Base-by-base conservation (phyloP, 768 basidiomycete species). In the Royoungia palumana region DNA sequence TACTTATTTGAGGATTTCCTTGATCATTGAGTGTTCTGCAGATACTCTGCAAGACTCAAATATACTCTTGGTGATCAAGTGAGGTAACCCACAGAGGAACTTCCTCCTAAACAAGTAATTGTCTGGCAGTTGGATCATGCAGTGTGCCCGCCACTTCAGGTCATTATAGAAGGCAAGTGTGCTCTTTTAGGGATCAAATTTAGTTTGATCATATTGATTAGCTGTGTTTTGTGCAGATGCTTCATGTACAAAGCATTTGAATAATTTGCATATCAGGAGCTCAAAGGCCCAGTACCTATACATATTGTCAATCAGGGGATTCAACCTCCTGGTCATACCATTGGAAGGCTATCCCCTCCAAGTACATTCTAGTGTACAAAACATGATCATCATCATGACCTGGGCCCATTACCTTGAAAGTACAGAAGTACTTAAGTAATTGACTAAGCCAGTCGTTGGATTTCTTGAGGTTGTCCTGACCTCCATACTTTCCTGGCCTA, bases 151-250 rank as follows among this genome's bases (percentile, higher is more conserved):
- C 2, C n/a, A 8, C 1, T 28, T 16, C 6, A 41, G 16, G 14
- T 27, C 4, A 10, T 41, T 41, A 19, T 28, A 41, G 14, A 41
- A 41, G 6, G 25, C 40, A 21, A 38, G 8, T 25, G 8, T 8
- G 4, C 24, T 5, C 24, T 25, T 25, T 8, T 25, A 4, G 5
- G 8, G 8, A 8, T 25, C 24, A 8, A 25, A 72, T 68, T 14
- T 70, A 22, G 17, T 41, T 12, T 6, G 11, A 17, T 41, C 17
- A 5, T 10, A 39, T 7, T 39, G 38, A 20, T 39, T 13, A 13
- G 38, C 20, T 5, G 13, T 21, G 22, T 41, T 41, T 16, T 41
- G 17, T 2, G 19, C 6, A 5, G 28, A 41, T 1, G 27, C 25
- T 41, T 41, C 10, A 19, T 41, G 17, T 11, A 41, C 10, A 11